These are phyloP conservation scores for Chenopodium album DNA, from an alignment of 148 eudicot species.

Conservation along the genomic window DNA sequence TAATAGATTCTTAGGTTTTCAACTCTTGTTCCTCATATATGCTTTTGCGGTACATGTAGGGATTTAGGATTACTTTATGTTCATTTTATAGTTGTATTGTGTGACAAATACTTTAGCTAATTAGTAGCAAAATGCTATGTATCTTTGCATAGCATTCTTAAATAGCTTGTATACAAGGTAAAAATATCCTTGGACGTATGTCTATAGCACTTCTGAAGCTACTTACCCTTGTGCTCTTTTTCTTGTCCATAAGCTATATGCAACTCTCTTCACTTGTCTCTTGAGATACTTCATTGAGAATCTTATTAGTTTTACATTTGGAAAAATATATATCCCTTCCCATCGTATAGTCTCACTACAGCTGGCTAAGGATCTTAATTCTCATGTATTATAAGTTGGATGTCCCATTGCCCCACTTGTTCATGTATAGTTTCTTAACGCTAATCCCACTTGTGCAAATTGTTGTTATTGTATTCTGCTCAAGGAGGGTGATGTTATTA, in stretches of 20 bases:
- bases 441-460: background rate
- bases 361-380: background rate
- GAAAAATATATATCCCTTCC: background rate
- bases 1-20: background rate
- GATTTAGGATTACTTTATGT: background rate
- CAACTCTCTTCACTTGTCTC: background rate
- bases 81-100: background rate
- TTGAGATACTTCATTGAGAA: background rate
- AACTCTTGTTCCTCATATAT: background rate
- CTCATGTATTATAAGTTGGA: background rate
- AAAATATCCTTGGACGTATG: background rate
- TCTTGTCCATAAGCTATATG: background rate
- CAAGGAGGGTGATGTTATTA: background rate
- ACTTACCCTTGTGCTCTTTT: background rate
- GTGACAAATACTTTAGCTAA: background rate
- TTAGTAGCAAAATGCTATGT: no score
- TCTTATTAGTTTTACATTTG: background rate
- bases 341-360: background rate
- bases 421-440: background rate
- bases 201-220: background rate
- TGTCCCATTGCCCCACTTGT: background rate
- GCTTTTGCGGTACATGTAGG: background rate
- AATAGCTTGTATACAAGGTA: background rate
- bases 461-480: background rate
- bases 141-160: background rate